Base-by-base conservation (phyloP, 2,329 filamentous ascomycete genomes). In the Orbilia ellipsospora region DNA sequence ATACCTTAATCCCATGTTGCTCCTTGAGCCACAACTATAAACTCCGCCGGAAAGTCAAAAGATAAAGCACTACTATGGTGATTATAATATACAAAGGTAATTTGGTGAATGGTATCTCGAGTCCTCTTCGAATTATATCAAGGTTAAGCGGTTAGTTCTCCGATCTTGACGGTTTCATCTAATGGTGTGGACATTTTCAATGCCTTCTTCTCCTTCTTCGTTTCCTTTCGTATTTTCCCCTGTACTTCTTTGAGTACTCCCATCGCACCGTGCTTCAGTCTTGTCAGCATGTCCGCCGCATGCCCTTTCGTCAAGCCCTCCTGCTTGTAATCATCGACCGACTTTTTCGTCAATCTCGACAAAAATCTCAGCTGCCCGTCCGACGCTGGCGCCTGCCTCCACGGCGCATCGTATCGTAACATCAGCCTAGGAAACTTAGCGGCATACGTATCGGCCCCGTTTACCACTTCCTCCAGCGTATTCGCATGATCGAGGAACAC, bases 241-340 rank as follows among this genome's bases (percentile, higher is more conserved):
- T 86, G 85, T 69, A 87, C 82, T 80, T 84, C 26, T 85, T 84
- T 80, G 87, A 93, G 83, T 83, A 88, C 77, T 83, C 91, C 82
- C 85, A 88, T 85, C 0, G 92, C 92, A 0, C 94, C 94, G 81
- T 95, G 91, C 81, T 90, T 94, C 76, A 97, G 81, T 82, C 96
- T 96, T 6, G 92, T 96, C 78, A 98, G 96, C 90, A 96, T 94
- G 81, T 97, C 94, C 3, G 87, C 87, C 3, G 93, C 94, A 80
- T 88, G 89, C 6, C 94, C 94, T 80, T 94, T 95, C 13, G 87
- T 93, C 16, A 76, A 13, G 15, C 28, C 23, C 26, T 57, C 48
- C n/a, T 73, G 55, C 18, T 16, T 36, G 31, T 73, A 73, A 56
- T 73, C 62, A 20, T 66, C 52, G 70, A 96, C 79, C 28, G 89